Evolutionary conservation across 257 asterid genomes (phyloP), one percentile per base, ranked within the genome.

Genomic region (Przewalskia tangutica): DNA sequence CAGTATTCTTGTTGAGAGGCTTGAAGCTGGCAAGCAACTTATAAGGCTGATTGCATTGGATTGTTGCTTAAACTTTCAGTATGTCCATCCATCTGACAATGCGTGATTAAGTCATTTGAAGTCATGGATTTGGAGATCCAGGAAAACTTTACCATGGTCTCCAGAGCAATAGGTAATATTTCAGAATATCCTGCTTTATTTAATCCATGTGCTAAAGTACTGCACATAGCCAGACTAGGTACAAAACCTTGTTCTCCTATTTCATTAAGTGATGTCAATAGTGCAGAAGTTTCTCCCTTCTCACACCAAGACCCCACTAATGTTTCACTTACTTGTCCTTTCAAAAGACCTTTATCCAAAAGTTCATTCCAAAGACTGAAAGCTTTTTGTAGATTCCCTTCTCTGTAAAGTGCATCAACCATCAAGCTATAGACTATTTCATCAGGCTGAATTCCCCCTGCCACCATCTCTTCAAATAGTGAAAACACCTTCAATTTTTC

Each of bases 371-470:
- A 93, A 50, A 84, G 79, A 77, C 87, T 88, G 80, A 91, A 70
- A 27, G 93, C 97, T 89, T 86, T 80, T 54, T 88, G 91, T 85
- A 87, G 82, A 80, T 88, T 81, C 54, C 94, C 92, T 67, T 87
- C 92, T 88, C 89, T 90, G 78, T 80, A 89, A 64, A 86, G 83
- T 42, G 95, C 91, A 75, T 91, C 92, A 23, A 93, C 77, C 56
- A 94, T 88, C 85, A 87, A 68, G 67, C 89, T 83, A 81, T 87
- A 90, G 1, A 88, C 86, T 62, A 90, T 83, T 83, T 93, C 94
- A 85, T 94, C 97, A 59, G 97, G 98, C 88, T 91, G 93, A 36
- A 89, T 79, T 58, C 95, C 94, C 91, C 83, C 85, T 67, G 87
- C 86, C 84, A 91, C 87, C 86, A 94, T 54, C 79, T 90, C 91